phyloP scores from a whole-genome alignment of 768 basidiomycete species.

The Vishniacozyma victoriae region DNA sequence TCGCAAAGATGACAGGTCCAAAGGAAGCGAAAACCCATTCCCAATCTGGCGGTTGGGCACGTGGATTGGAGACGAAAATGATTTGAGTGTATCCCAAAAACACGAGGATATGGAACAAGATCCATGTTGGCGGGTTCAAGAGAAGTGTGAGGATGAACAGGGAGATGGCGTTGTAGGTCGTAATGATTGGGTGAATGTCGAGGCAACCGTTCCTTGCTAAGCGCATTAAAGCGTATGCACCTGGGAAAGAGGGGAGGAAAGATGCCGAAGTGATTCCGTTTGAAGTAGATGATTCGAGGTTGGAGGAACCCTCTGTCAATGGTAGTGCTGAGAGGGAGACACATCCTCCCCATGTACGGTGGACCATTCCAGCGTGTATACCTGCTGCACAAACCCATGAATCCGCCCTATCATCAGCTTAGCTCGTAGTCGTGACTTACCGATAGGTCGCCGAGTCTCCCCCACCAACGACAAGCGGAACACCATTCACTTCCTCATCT shows the following conservation, averaged over 20 bases:
- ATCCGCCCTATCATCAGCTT: conserved; percentile 22
- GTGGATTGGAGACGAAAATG: conserved; percentile 23
- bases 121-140: conserved; percentile 11
- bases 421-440: conserved; percentile 11
- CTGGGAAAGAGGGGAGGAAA: conserved; percentile 25
- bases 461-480: conserved; percentile 29
- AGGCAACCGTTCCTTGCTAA: conserved; percentile 11
- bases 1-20: conserved; percentile 17
- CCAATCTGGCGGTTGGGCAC: conserved; percentile 25
- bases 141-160: conserved; percentile 23
- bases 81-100: conserved; percentile 33
- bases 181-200: conserved; percentile 27
- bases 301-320: conserved; percentile 13
- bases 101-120: conserved; percentile 20
- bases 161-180: conserved; percentile 27
- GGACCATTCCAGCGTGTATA: conserved; percentile 25
- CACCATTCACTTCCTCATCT: conserved; percentile 11
- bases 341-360: conserved; percentile 21
- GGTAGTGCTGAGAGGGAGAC: conserved; percentile 16
- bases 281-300: conserved; percentile 7
- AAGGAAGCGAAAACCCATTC: conserved; percentile 16
- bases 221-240: conserved; percentile 16
- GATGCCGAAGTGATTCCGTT: conserved; percentile 16
- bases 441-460: conserved; percentile 20
- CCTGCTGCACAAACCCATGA: conserved; percentile 40